Evolutionary conservation across 2,329 filamentous ascomycete species (phyloP).

Genomic region (Paecilomyces formosus): DNA sequence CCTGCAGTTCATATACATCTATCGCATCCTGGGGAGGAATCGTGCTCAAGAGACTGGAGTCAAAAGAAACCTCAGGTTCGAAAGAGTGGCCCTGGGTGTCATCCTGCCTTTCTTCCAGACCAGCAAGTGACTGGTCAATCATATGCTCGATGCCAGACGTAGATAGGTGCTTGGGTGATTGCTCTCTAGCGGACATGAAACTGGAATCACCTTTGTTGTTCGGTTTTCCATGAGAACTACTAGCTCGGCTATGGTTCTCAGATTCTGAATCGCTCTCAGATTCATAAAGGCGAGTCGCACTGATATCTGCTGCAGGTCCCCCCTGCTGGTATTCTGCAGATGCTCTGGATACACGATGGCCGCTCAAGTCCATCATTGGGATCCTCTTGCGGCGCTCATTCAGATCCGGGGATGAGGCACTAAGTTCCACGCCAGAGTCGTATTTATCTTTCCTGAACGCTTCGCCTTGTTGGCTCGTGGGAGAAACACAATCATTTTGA

Average conservation of each 20-base stretch:
- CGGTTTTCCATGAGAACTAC: not conserved
- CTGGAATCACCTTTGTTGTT: not conserved
- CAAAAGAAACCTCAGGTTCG: not conserved
- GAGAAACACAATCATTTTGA: not conserved
- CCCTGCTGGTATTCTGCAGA: not conserved
- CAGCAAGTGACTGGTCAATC: not conserved
- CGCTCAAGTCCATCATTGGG: not conserved
- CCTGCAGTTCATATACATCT: not conserved
- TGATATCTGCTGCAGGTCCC: not conserved
- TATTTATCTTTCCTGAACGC: slow-evolving; percentile 8
- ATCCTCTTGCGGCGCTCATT: slow-evolving; percentile 6
- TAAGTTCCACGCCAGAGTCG: slow-evolving; percentile 15
- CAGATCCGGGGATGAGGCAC: slow-evolving; percentile 12
- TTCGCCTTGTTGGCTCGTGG: not conserved
- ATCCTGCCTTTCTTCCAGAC: not conserved
- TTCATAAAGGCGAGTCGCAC: not conserved
- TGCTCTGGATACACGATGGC: not conserved
- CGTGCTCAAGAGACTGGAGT: not conserved
- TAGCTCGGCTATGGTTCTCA: not conserved
- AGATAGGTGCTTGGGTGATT: not conserved
- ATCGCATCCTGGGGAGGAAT: not conserved
- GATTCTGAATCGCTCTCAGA: not conserved
- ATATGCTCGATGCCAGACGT: not conserved
- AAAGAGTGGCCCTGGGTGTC: not conserved
- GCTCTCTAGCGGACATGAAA: not conserved